Evolutionary conservation across 768 basidiomycete genomes (phyloP), one percentile per base, ranked within the genome.

Genomic region (Sistotremastrum suecicum): DNA sequence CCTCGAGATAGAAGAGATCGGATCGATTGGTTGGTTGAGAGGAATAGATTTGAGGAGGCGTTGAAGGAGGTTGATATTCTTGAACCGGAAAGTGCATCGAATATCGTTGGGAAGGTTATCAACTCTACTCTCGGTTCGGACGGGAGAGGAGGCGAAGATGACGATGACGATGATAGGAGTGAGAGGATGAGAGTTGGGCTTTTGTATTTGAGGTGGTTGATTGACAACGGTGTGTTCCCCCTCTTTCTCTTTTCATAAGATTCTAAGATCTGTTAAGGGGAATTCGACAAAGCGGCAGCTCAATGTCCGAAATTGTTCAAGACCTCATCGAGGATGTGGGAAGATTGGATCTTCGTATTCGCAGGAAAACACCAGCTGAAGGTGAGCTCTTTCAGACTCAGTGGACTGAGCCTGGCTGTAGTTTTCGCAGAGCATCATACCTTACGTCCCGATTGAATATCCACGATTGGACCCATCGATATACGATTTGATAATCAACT

Each of bases 401-500:
- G 7, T 10, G 30, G 28, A 42, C 34, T 30, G n/a, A 9, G 41
- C 38, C 33, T 40, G 12, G 42, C 41, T 45, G 47, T 39, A 37
- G n/a, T 37, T 48, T 37, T 45, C 34, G 4, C 52, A 94, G 88
- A 70, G 75, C 4, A 85, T 97, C 48, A 90, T 95, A 35, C 92
- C 92, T 0, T 82, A 75, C 54, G 75, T 97, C 0, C 95, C 95
- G 0, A 91, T 83, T 0, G 73, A 80, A 37, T 65, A 75, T 3
- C 94, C 92, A 0, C 79, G 78, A 43, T 71, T 98, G 7, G 77
- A 80, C 35, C 79, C 80, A 53, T 58, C 91, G 31, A 85, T 94
- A 3, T 99, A 98, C 60, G 92, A 94, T 60, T 89, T 97, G 84
- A 78, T 98, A 39, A 71, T 99, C 5, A 89, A 79, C 0, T 75